Evolutionary conservation across 768 basidiomycete species (phyloP).

Genomic region (Trametes gibbosa): DNA sequence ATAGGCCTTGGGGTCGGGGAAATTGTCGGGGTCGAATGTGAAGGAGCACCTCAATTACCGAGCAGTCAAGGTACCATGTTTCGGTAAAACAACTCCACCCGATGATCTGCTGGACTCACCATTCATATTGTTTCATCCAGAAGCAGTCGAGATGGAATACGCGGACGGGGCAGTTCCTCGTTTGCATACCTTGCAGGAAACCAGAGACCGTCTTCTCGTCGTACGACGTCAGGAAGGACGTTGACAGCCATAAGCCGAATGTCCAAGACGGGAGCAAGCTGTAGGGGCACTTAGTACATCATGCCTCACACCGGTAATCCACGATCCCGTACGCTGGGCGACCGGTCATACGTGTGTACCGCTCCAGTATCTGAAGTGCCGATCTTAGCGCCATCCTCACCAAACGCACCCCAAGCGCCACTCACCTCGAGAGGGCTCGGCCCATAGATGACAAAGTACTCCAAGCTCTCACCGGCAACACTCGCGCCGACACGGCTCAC

Average conservation of each 20-base stretch:
- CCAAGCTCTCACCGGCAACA: conserved; percentile 58
- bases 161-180: conserved; percentile 58
- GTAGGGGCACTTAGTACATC: conserved; percentile 4
- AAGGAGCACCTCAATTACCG: conserved; percentile 56
- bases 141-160: conserved; percentile 80
- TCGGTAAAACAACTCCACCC: no score
- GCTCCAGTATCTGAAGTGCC: conserved; percentile 48
- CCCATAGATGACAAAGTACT: conserved; percentile 73
- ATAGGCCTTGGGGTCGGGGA: conserved; percentile 70
- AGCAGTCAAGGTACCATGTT: background rate
- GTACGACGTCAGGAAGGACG: conserved; percentile 72
- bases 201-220: conserved; percentile 65
- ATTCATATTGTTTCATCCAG: conserved; percentile 73
- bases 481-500: conserved; percentile 62
- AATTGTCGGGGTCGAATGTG: conserved; percentile 73
- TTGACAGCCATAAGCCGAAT: conserved; percentile 76
- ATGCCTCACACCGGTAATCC: background rate
- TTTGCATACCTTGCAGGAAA: conserved; percentile 70
- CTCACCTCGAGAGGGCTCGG: conserved; percentile 60
- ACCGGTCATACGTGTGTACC: conserved; percentile 60
- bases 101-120: conserved; percentile 34
- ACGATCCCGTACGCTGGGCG: conserved; percentile 48
- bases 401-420: no score
- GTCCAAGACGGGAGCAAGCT: conserved; percentile 71
- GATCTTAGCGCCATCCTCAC: background rate